phyloP scores from a whole-genome alignment of 2,329 filamentous ascomycete species.

The Aspergillaceae sp. region DNA sequence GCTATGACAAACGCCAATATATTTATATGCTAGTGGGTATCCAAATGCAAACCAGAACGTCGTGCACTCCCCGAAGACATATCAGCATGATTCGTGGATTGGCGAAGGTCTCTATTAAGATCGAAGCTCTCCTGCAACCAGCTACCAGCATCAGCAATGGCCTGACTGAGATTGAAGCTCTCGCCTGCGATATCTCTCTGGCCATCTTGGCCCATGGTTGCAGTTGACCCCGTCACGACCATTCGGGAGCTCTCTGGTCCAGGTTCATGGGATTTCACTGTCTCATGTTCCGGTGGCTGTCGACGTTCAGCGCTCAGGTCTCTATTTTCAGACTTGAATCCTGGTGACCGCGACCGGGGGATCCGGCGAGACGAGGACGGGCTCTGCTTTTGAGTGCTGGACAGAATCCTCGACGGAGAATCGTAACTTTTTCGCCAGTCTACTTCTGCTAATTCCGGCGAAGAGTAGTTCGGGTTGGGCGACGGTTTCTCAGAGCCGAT shows the following conservation, averaged over 20 bases:
- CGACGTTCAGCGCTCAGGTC: not conserved
- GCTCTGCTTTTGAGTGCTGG: no score
- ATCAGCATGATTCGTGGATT: constrained; percentile 7
- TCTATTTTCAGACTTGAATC: not conserved
- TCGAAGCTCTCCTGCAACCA: constrained; percentile 39
- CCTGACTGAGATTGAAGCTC: constrained; percentile 36
- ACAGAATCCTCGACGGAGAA: no score
- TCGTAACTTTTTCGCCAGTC: no score
- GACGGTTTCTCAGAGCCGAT: constrained; percentile 8
- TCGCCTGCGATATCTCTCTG: constrained; percentile 25
- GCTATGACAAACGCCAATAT: not conserved
- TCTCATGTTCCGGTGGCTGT: no score
- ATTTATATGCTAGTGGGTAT: constrained; percentile 4
- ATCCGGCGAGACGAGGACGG: no score
- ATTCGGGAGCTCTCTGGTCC: constrained; percentile 7
- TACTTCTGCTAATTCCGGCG: constrained; percentile 2
- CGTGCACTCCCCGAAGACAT: constrained; percentile 7
- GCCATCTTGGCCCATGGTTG: constrained; percentile 26
- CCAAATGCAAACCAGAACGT: constrained; percentile 8
- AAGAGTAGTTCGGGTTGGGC: not conserved
- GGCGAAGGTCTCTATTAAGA: constrained; percentile 26
- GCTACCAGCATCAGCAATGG: constrained; percentile 38
- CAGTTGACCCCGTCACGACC: constrained; percentile 25
- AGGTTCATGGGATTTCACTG: no score
- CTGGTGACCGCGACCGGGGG: no score